These are phyloP conservation scores for Aspergillus melleus DNA, from an alignment of 2,329 filamentous ascomycete genomes.

Conservation along the genomic window DNA sequence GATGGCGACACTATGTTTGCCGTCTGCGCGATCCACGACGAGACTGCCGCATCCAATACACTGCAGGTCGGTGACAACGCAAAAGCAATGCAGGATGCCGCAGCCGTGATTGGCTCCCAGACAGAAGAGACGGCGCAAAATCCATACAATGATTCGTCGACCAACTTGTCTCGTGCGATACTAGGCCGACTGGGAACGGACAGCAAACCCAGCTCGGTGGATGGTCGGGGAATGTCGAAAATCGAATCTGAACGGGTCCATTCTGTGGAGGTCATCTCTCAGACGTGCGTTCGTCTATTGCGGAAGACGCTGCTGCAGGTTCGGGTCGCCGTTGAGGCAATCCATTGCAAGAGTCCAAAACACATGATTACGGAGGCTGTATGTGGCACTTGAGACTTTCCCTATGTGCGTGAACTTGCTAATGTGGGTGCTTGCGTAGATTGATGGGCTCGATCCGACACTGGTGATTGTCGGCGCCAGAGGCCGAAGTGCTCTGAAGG, in stretches of 20 bases:
- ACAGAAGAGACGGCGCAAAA: slow-evolving; percentile 57
- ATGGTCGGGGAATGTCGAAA: slow-evolving; percentile 55
- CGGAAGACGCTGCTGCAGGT: slow-evolving; percentile 92
- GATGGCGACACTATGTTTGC: slow-evolving; percentile 93
- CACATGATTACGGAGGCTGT: slow-evolving; percentile 92
- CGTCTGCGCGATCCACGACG: slow-evolving; percentile 92
- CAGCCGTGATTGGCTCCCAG: slow-evolving; percentile 62
- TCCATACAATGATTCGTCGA: slow-evolving; percentile 34
- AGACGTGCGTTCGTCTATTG: slow-evolving; percentile 79
- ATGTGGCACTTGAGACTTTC: slow-evolving; percentile 33
- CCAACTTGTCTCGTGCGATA: slow-evolving; percentile 31
- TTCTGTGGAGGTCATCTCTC: slow-evolving; percentile 80
- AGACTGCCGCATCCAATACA: slow-evolving; percentile 49
- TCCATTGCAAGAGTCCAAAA: slow-evolving; percentile 97
- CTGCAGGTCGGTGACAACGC: slow-evolving; percentile 69
- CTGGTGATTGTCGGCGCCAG: slow-evolving; percentile 90
- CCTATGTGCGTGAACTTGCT: slow-evolving; percentile 1
- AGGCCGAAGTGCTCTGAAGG: slow-evolving; percentile 88
- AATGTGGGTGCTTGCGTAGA: slow-evolving; percentile 47
- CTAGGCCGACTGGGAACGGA: slow-evolving; percentile 37
- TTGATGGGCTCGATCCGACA: slow-evolving; percentile 87
- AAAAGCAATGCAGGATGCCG: slow-evolving; percentile 74
- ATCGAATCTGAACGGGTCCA: slow-evolving; percentile 76
- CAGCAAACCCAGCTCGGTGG: slow-evolving; percentile 46
- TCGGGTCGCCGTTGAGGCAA: slow-evolving; percentile 88